A percentile compares a stretch with the other conserved stretches of the same genome.
phyloP scores from a whole-genome alignment of 2,329 filamentous ascomycete genomes.

The Botrytis deweyae region DNA sequence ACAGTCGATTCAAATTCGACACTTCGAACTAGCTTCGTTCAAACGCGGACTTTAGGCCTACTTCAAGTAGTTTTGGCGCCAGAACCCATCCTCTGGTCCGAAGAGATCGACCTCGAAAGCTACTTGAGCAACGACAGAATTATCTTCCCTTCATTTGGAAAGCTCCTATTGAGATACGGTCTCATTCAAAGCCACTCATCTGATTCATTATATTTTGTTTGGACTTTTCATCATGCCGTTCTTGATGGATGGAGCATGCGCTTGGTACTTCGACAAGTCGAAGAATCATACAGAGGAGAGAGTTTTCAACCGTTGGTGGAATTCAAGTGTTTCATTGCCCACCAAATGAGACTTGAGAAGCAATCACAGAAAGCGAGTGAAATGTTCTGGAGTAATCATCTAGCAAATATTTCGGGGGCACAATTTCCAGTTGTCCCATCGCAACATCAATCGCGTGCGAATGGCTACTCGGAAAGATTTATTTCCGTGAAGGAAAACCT shows the following conservation, averaged over 20 bases:
- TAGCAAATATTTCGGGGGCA: slow-evolving; percentile 45
- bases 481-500: slow-evolving; percentile 10
- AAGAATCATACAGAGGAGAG: slow-evolving; percentile 3
- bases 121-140: slow-evolving; percentile 9
- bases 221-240: slow-evolving; percentile 55
- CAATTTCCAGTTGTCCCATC: slow-evolving; percentile 46
- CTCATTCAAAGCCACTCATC: slow-evolving; percentile 2
- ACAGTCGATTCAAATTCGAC: slow-evolving; percentile 34
- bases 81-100: slow-evolving; percentile 15
- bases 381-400: slow-evolving; percentile 48
- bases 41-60: slow-evolving; percentile 16
- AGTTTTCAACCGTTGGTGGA: background rate
- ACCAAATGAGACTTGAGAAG: slow-evolving; percentile 4
- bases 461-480: slow-evolving; percentile 1
- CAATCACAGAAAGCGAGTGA: slow-evolving; percentile 27
- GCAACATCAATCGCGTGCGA: background rate
- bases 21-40: slow-evolving; percentile 39
- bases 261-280: slow-evolving; percentile 36
- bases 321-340: slow-evolving; percentile 11
- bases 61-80: slow-evolving; percentile 25
- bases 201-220: slow-evolving; percentile 44
- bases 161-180: slow-evolving; percentile 24
- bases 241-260: slow-evolving; percentile 54
- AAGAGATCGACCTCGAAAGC: background rate
- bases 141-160: slow-evolving; percentile 17